These are phyloP conservation scores for Entrophospora sp. DNA, from an alignment of 192 early-diverging fungal species.

Conservation along the genomic window DNA sequence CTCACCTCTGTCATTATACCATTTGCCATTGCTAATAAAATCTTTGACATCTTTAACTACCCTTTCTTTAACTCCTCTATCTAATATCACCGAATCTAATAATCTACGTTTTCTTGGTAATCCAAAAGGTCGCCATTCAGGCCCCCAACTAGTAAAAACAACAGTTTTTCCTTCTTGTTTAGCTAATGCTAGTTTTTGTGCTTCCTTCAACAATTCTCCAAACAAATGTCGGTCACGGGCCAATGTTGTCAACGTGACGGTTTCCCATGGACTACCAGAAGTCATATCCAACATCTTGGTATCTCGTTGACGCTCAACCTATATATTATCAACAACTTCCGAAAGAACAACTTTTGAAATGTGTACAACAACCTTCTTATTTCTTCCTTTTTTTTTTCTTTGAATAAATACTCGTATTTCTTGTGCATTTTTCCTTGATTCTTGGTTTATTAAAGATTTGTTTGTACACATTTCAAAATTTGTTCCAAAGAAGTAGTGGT, in stretches of 20 bases:
- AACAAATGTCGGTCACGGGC: slow-evolving; percentile 73
- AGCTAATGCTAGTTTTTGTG: slow-evolving; percentile 70
- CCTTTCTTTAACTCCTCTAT: slow-evolving; percentile 51
- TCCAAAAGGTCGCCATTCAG: slow-evolving; percentile 96
- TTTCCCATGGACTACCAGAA: slow-evolving; percentile 91
- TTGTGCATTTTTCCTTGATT: too few relatives aligned
- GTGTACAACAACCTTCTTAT: too few relatives aligned
- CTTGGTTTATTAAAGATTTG: too few relatives aligned
- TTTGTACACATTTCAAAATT: neutral
- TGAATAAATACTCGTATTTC: too few relatives aligned
- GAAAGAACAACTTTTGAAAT: neutral
- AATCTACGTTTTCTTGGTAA: slow-evolving; percentile 73
- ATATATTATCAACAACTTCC: neutral
- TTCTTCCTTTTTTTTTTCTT: too few relatives aligned
- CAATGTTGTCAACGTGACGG: slow-evolving; percentile 86
- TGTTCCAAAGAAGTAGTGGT: too few relatives aligned
- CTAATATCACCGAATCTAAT: slow-evolving; percentile 66
- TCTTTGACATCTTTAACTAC: slow-evolving; percentile 63
- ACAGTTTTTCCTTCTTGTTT: slow-evolving; percentile 95
- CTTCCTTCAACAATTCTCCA: slow-evolving; percentile 65
- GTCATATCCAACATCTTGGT: slow-evolving; percentile 84
- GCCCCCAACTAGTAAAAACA: slow-evolving; percentile 88
- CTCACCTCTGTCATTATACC: slow-evolving; percentile 73
- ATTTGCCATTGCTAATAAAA: slow-evolving; percentile 71
- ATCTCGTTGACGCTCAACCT: slow-evolving; percentile 73